Evolutionary conservation across 1,284 basidiomycete genomes (phyloP).

Genomic region (Ustilago cynodontis): DNA sequence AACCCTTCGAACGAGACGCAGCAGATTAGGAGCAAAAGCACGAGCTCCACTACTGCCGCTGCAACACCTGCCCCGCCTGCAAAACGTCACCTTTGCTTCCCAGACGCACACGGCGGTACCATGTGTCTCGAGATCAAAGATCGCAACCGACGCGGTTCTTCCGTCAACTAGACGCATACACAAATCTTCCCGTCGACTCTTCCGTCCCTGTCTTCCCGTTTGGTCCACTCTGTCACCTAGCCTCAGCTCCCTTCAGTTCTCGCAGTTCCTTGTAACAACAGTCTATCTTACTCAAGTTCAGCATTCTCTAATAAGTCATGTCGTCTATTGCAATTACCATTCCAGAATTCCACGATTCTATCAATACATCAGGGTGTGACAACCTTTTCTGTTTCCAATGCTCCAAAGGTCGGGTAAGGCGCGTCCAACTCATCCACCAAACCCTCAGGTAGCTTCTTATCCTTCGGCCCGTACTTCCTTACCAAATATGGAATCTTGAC

Average conservation of each 20-base stretch:
- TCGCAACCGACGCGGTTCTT: conserved; percentile 41
- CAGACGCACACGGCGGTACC: conserved; percentile 49
- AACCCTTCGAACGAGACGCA: not conserved
- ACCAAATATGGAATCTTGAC: conserved; percentile 11
- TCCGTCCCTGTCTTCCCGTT: not conserved
- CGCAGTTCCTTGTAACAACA: conserved; percentile 4
- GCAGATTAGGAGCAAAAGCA: conserved; percentile 5
- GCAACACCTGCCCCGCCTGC: not conserved
- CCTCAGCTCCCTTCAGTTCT: not conserved
- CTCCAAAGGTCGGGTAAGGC: conserved; percentile 18
- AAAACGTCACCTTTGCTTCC: conserved; percentile 50
- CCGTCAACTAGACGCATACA: conserved; percentile 21
- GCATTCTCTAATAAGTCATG: conserved; percentile 1
- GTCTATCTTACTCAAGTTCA: not conserved
- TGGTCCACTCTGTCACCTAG: not conserved
- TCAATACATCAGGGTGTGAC: not conserved
- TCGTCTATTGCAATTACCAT: not conserved
- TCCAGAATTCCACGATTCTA: too few relatives aligned
- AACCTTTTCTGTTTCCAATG: conserved; percentile 7
- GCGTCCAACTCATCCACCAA: conserved; percentile 22
- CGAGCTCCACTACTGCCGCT: not conserved
- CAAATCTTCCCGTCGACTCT: not conserved
- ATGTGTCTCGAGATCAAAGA: conserved; percentile 49
- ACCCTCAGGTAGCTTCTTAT: conserved; percentile 5
- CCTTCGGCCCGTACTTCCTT: conserved; percentile 5